A percentile compares a stretch with the other conserved stretches of the same genome.
phyloP scores from a whole-genome alignment of 2,329 filamentous ascomycete genomes.

The Diaporthe sp. region DNA sequence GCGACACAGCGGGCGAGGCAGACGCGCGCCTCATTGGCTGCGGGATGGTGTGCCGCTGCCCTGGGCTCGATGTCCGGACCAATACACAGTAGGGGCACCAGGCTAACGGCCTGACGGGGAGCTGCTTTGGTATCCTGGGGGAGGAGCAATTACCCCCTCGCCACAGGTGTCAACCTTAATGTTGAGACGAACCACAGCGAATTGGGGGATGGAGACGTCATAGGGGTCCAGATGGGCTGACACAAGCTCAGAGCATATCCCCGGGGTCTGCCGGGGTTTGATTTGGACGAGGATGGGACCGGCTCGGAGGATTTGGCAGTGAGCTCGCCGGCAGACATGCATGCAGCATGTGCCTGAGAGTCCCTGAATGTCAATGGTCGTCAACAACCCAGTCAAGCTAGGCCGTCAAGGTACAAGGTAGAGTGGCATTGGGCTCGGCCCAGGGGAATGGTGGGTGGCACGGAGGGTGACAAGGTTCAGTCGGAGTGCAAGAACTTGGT shows the following conservation, averaged over 20 bases:
- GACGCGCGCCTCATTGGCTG: slow-evolving; percentile 4
- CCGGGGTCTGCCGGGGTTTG: slow-evolving; percentile 28
- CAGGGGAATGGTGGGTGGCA: background rate
- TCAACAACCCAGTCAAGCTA: background rate
- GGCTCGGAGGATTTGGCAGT: slow-evolving; percentile 1
- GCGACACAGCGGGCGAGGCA: background rate
- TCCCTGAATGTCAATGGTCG: background rate
- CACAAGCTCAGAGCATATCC: slow-evolving; percentile 1
- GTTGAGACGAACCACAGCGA: slow-evolving; percentile 22
- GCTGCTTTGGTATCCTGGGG: background rate
- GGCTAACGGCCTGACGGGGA: background rate
- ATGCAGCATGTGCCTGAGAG: background rate
- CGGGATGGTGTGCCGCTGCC: slow-evolving; percentile 2
- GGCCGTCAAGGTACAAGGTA: background rate
- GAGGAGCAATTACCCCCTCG: background rate
- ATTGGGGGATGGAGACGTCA: slow-evolving; percentile 22
- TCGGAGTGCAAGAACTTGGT: slow-evolving; percentile 15
- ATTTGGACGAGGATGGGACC: slow-evolving; percentile 9
- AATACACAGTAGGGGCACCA: background rate
- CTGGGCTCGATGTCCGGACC: slow-evolving; percentile 2
- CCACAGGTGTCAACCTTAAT: slow-evolving; percentile 34
- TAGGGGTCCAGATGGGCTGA: slow-evolving; percentile 34
- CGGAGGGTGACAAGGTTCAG: slow-evolving; percentile 19
- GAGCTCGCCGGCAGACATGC: background rate
- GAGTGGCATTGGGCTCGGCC: slow-evolving; percentile 10